phyloP scores from a whole-genome alignment of 257 asterid genomes.

The Nicotiana noctiflora region DNA sequence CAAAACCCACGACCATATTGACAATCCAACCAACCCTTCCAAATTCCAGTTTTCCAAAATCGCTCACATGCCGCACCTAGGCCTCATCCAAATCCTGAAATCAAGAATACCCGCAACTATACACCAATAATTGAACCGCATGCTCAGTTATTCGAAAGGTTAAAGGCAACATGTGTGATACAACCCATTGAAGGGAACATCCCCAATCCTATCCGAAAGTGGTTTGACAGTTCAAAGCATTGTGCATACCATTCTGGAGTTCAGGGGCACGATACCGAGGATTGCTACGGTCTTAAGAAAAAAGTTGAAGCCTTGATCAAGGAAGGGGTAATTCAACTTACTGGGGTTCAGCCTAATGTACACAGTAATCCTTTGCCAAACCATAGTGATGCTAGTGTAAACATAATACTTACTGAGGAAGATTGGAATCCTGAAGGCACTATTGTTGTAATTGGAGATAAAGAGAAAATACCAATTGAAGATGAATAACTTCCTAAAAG shows the following conservation, averaged over 20 bases:
- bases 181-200: too few relatives aligned
- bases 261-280: too few relatives aligned
- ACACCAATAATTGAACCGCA: background rate
- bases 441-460: background rate
- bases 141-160: too few relatives aligned
- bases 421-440: background rate
- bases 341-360: background rate
- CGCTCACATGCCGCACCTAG: background rate
- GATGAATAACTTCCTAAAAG: background rate
- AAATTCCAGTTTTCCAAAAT: background rate
- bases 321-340: background rate
- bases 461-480: background rate
- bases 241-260: too few relatives aligned
- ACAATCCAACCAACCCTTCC: background rate
- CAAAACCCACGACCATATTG: background rate
- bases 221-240: too few relatives aligned
- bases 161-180: too few relatives aligned
- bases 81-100: background rate
- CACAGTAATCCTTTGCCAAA: background rate
- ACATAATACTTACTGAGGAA: background rate
- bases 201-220: too few relatives aligned
- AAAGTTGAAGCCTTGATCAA: too few relatives aligned
- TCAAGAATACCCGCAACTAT: background rate
- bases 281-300: too few relatives aligned
- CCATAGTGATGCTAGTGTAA: background rate